Evolutionary conservation across 176 grass and related monocot genomes (phyloP), one percentile per base, ranked within the genome.

Genomic region (Bothriochloa decipiens): DNA sequence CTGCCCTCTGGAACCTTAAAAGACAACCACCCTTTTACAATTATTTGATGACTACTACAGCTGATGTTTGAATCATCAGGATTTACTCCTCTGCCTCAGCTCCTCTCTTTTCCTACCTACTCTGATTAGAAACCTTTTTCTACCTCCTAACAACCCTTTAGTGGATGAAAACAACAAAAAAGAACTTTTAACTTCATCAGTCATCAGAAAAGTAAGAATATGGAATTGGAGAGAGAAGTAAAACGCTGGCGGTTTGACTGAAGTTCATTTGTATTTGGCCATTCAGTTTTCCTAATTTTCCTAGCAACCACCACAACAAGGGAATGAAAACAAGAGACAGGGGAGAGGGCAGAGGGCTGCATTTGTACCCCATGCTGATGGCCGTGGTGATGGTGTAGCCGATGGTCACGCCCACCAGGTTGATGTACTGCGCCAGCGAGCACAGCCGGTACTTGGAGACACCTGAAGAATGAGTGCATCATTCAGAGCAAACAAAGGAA

Each of bases 371-470:
- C 96, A 98, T 95, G 87, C 96, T 98, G 62, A 95, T 92, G 84
- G 93, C 93, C 16, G 96, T 98, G 5, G 96, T 98, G 79, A 98
- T 95, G 40, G 96, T 95, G 80, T 98, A 98, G 20, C 96, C 96
- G 26, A 98, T 83, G 14, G 96, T 92, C 12, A 93, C 87, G 11
- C 96, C 96, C 3, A 95, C 89, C 23, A 98, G 87, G 83, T 98
- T 98, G 8, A 89, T 14, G 86, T 98, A 98, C 76, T 98, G 96
- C 4, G 96, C 96, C 70, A 93, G 23, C 4, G 86, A 83, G 81
- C 96, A 98, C 22, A 95, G 69, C 65, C 82, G 88, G 80, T 90
- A 87, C 65, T 90, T 86, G 46, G 81, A 63, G 4, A 87, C 86
- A 5, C 95, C 95, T 97, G 93, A 43, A 94, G 92, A 35, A 35